phyloP scores from a whole-genome alignment of 495 filamentous ascomycete species.

The Penicillium odoratum region DNA sequence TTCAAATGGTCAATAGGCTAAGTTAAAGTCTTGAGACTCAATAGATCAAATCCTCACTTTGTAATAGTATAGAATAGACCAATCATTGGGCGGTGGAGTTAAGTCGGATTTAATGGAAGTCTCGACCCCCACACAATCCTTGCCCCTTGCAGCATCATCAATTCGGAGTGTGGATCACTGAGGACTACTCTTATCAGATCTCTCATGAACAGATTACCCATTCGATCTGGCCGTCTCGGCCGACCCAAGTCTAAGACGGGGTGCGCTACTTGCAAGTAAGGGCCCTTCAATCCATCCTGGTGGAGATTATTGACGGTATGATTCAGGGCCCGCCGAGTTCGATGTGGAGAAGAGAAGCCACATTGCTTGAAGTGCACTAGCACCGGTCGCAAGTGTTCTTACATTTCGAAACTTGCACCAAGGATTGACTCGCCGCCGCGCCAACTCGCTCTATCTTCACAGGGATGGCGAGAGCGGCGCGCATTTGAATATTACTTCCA shows the following conservation, averaged over 20 bases:
- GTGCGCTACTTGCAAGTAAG: slow-evolving; percentile 28
- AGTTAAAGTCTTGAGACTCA: too few relatives aligned
- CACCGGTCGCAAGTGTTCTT: slow-evolving; percentile 19
- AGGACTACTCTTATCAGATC: not conserved
- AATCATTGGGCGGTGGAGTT: not conserved
- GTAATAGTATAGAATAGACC: not conserved
- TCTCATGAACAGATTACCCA: not conserved
- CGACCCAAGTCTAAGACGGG: slow-evolving; percentile 23
- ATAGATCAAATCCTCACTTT: too few relatives aligned
- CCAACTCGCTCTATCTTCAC: slow-evolving; percentile 5
- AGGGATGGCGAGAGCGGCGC: slow-evolving; percentile 20
- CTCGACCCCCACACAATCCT: not conserved
- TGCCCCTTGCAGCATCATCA: not conserved
- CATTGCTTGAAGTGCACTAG: slow-evolving; percentile 18
- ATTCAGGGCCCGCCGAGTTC: slow-evolving; percentile 14
- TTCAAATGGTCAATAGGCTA: too few relatives aligned
- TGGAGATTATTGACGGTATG: not conserved
- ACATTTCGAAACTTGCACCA: not conserved
- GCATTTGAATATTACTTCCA: slow-evolving; percentile 27
- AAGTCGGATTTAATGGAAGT: not conserved
- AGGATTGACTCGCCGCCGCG: not conserved
- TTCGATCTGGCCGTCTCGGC: slow-evolving; percentile 18
- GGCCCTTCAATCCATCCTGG: not conserved
- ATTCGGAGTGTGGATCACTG: not conserved
- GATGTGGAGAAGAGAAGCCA: slow-evolving; percentile 24